These are phyloP conservation scores for Leccinum longicurvipes DNA, from an alignment of 768 basidiomycete species.

Conservation along the genomic window DNA sequence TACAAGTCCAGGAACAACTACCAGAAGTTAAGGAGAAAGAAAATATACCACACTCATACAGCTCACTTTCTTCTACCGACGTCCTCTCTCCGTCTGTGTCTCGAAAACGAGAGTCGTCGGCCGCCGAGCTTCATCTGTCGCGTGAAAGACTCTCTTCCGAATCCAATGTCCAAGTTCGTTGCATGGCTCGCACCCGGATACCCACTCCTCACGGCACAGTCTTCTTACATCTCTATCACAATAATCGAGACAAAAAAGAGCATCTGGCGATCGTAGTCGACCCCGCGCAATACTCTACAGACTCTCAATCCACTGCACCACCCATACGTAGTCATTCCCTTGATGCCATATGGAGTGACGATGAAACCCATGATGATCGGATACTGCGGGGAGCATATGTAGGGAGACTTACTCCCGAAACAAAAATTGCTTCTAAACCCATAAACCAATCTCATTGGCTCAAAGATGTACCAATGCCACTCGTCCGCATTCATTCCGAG, in stretches of 20 bases:
- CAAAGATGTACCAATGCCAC: conserved; percentile 58
- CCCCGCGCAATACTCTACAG: conserved; percentile 72
- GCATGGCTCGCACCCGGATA: conserved; percentile 96
- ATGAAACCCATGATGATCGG: conserved; percentile 91
- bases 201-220: conserved; percentile 93
- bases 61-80: conserved; percentile 23
- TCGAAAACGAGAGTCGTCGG: conserved; percentile 38
- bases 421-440: conserved; percentile 43
- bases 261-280: conserved; percentile 96
- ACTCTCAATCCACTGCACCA: conserved; percentile 35
- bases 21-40: conserved; percentile 44
- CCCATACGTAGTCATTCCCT: conserved; percentile 79
- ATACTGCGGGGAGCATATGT: conserved; percentile 92
- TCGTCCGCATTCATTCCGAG: conserved; percentile 96
- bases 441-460: conserved; percentile 13
- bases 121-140: conserved; percentile 16
- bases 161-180: conserved; percentile 62
- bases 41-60: conserved; percentile 38
- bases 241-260: conserved; percentile 88
- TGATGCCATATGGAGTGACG: conserved; percentile 78
- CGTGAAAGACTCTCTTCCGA: not conserved
- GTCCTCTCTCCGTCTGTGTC: conserved; percentile 32
- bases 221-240: conserved; percentile 94
- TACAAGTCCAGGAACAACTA: conserved; percentile 31
- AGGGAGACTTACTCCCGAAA: conserved; percentile 67